phyloP scores from a whole-genome alignment of 2,329 filamentous ascomycete genomes.

The Dendryphion nanum region DNA sequence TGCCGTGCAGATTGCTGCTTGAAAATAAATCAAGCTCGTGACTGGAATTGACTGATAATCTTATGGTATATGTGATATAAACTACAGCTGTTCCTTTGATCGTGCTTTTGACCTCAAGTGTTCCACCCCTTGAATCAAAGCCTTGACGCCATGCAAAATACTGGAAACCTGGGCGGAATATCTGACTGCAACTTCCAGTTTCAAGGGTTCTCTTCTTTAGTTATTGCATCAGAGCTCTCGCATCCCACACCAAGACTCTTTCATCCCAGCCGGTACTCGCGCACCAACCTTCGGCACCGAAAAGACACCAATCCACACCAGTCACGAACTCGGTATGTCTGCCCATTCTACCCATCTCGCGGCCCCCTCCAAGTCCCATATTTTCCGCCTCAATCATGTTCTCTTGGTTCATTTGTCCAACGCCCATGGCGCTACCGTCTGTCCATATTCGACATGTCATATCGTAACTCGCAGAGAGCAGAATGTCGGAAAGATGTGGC shows the following conservation, averaged over 20 bases:
- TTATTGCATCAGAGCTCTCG: constrained; percentile 60
- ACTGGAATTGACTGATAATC: too few relatives aligned
- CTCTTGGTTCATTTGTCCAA: constrained; percentile 30
- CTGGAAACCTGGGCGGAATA: too few relatives aligned
- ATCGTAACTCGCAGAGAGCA: constrained; percentile 91
- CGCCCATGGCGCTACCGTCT: constrained; percentile 63
- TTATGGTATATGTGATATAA: too few relatives aligned
- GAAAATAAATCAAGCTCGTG: too few relatives aligned
- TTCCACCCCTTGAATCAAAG: too few relatives aligned
- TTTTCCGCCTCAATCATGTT: constrained; percentile 34
- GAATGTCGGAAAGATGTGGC: constrained; percentile 83
- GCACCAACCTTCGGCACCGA: constrained; percentile 93
- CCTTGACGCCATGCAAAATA: too few relatives aligned
- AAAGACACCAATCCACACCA: constrained; percentile 96
- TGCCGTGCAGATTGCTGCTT: too few relatives aligned
- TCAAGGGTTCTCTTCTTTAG: too few relatives aligned
- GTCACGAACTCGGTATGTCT: constrained; percentile 94
- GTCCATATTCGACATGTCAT: constrained; percentile 97
- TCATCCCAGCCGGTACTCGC: constrained; percentile 96
- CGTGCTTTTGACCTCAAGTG: too few relatives aligned
- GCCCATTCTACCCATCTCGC: constrained; percentile 83
- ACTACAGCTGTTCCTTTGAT: too few relatives aligned
- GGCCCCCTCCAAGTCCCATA: constrained; percentile 53
- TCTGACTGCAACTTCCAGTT: too few relatives aligned
- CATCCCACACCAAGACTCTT: constrained; percentile 87